These are phyloP conservation scores for Candida suzukii DNA, from an alignment of 805 yeast species.

Conservation along the genomic window DNA sequence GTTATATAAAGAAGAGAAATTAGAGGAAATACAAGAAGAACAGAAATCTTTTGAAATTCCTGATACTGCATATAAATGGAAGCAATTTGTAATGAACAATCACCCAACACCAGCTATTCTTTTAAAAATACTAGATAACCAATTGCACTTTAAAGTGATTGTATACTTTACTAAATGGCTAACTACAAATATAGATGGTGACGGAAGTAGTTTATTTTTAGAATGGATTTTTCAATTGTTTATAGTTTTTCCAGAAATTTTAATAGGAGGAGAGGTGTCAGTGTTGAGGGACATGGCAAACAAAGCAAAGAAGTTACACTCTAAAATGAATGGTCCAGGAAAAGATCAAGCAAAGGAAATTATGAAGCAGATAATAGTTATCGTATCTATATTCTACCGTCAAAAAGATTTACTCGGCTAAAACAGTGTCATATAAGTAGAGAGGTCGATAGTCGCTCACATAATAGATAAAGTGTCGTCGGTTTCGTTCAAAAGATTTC, in stretches of 20 bases:
- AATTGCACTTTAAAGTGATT: constrained; percentile 26
- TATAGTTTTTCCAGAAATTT: constrained; percentile 29
- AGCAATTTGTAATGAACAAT: constrained; percentile 26
- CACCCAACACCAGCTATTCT: constrained; percentile 25
- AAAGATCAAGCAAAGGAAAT: too few species aligned
- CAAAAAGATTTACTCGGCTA: constrained; percentile 22
- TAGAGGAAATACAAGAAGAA: background rate
- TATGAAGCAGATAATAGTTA: constrained; percentile 12
- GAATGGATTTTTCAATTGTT: constrained; percentile 36
- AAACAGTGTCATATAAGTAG: too few species aligned
- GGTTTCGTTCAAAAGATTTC: too few species aligned
- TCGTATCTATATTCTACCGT: constrained; percentile 16
- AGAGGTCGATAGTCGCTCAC: too few species aligned
- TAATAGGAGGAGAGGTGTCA: constrained; percentile 32
- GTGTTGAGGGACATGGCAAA: constrained; percentile 34
- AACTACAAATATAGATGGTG: constrained; percentile 20
- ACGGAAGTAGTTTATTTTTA: constrained; percentile 10
- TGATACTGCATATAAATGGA: constrained; percentile 34
- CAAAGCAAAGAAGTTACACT: constrained; percentile 22
- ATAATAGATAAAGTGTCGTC: too few species aligned
- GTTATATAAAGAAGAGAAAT: constrained; percentile 17
- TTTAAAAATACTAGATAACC: constrained; percentile 27
- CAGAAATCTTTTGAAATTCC: constrained; percentile 16
- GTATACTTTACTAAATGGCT: constrained; percentile 39
- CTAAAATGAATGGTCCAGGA: constrained; percentile 3